Evolutionary conservation across 768 basidiomycete species (phyloP).

Genomic region (Lanmaoa rubissima): DNA sequence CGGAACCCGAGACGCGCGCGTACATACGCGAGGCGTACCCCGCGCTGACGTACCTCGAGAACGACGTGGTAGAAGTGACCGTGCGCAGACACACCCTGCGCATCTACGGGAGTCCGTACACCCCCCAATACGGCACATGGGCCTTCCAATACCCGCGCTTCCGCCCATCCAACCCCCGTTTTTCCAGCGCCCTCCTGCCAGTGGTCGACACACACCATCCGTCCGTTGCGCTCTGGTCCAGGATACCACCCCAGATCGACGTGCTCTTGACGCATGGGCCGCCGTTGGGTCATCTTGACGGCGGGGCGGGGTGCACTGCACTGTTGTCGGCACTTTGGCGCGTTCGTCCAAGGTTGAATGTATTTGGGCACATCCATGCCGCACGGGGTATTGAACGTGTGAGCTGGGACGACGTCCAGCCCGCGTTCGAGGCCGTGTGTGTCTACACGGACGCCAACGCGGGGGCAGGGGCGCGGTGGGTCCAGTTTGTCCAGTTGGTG

Average conservation of each 20-base stretch:
- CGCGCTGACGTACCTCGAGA: conserved; percentile 38
- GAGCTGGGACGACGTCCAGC: conserved; percentile 33
- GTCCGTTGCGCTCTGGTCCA: conserved; percentile 23
- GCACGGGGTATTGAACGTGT: conserved; percentile 34
- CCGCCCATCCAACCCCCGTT: background rate
- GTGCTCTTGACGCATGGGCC: conserved; percentile 46
- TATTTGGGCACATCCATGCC: conserved; percentile 45
- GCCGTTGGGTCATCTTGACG: conserved; percentile 35
- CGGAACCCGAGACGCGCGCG: conserved; percentile 12
- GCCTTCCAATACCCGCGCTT: conserved; percentile 13
- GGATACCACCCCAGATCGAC: conserved; percentile 33
- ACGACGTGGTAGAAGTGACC: conserved; percentile 27
- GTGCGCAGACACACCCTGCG: conserved; percentile 32
- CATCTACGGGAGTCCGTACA: conserved; percentile 41
- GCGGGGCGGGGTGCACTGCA: conserved; percentile 30
- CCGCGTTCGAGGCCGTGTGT: conserved; percentile 30
- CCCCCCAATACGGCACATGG: conserved; percentile 34
- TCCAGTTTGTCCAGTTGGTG: conserved; percentile 14
- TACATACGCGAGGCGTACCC: conserved; percentile 24
- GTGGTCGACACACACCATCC: background rate
- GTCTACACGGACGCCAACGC: conserved; percentile 2
- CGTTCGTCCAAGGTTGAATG: conserved; percentile 36
- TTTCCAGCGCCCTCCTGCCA: background rate
- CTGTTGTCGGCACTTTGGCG: conserved; percentile 35
- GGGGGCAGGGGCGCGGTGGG: conserved; percentile 9